phyloP scores from a whole-genome alignment of 441 rosid species.

The Gossypium davidsonii region DNA sequence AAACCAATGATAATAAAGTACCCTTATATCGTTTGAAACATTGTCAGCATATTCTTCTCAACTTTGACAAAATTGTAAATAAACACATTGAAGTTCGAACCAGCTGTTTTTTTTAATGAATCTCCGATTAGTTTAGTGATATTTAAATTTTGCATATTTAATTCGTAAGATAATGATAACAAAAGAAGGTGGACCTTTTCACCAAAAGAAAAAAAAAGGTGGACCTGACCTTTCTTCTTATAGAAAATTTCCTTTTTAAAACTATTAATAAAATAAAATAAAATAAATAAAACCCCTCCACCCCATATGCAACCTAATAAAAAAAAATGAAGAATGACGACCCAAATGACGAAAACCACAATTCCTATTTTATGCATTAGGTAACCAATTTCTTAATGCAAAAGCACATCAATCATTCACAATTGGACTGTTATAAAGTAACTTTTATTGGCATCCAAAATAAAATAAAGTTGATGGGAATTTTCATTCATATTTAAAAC shows the following conservation, averaged over 20 bases:
- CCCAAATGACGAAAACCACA: conserved; percentile 33
- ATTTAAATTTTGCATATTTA: background rate
- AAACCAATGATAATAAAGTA: background rate
- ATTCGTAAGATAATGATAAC: background rate
- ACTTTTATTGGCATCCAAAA: background rate
- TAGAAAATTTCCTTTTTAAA: background rate
- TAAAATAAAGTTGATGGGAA: background rate
- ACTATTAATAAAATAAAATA: background rate
- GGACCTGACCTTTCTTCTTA: conserved; percentile 4
- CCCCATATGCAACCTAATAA: conserved; percentile 1
- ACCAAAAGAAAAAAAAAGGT: background rate
- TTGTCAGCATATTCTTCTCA: background rate
- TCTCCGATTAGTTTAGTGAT: background rate
- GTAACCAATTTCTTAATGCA: conserved; percentile 17
- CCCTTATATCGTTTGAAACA: background rate
- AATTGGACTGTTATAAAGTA: conserved; percentile 17
- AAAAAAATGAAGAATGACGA: conserved; percentile 27
- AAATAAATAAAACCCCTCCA: background rate
- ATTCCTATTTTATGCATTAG: conserved; percentile 10
- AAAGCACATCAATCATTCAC: conserved; percentile 10
- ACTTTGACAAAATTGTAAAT: background rate
- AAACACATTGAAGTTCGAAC: background rate
- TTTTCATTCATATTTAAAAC: conserved; percentile 17
- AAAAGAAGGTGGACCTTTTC: background rate
- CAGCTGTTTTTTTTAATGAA: background rate